phyloP scores from a whole-genome alignment of 306 rosid genomes.

The Cucurbita moschata region DNA sequence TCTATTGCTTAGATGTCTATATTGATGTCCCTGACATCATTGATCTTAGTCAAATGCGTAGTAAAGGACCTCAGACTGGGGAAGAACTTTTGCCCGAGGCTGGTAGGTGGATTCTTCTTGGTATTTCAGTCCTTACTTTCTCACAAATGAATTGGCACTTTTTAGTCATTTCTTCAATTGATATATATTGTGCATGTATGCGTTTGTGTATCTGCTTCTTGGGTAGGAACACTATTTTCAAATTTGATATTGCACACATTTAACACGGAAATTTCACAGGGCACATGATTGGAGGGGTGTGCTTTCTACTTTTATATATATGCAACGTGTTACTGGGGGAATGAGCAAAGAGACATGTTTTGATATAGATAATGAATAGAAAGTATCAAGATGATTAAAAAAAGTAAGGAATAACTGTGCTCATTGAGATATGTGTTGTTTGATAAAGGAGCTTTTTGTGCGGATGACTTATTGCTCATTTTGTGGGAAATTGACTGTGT shows the following conservation, averaged over 20 bases:
- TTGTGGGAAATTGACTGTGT: not conserved
- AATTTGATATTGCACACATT: not conserved
- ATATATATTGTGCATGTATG: not conserved
- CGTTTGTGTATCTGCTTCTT: not conserved
- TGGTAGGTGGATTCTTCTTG: constrained; percentile 10
- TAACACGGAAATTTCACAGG: not conserved
- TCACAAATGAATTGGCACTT: not conserved
- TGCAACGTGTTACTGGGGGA: not conserved
- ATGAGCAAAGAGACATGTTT: not conserved
- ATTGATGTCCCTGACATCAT: constrained; percentile 90
- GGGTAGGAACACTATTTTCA: not conserved
- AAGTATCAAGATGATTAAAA: not conserved
- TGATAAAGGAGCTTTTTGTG: not conserved
- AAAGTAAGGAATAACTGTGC: not conserved
- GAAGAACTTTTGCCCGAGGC: constrained; percentile 9
- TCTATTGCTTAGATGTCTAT: constrained; percentile 67
- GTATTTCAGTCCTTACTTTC: not conserved
- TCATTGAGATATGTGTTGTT: not conserved
- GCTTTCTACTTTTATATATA: not conserved
- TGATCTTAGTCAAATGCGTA: constrained; percentile 41
- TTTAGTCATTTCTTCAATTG: not conserved
- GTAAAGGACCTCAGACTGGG: constrained; percentile 1
- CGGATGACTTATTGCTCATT: not conserved
- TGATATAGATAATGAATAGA: not conserved
- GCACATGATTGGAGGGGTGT: not conserved